These are phyloP conservation scores for Brassica juncea DNA, from an alignment of 345 rosid species.

Conservation along the genomic window DNA sequence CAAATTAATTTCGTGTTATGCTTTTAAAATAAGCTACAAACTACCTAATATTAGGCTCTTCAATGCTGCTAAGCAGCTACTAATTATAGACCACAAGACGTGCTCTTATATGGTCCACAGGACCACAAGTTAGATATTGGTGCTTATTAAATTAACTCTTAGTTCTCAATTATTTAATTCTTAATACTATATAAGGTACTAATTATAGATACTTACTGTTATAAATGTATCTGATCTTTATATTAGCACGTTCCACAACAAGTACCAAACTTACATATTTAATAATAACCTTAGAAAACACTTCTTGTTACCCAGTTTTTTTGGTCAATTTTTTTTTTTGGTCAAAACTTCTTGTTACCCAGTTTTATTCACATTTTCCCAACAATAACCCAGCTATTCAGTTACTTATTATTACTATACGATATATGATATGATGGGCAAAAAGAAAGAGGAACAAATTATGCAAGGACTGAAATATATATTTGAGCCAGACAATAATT, in stretches of 20 bases:
- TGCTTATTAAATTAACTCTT: constrained; percentile 27
- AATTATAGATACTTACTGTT: neutral
- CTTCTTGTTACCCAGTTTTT: neutral
- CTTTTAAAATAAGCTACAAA: constrained; percentile 16
- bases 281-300: neutral
- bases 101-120: constrained; percentile 50
- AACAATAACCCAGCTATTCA: neutral
- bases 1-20: neutral
- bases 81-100: constrained; percentile 42
- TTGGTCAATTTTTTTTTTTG: no score
- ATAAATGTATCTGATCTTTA: neutral
- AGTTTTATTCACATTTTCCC: neutral
- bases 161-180: constrained; percentile 38
- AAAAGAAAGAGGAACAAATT: neutral
- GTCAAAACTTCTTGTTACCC: neutral
- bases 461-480: neutral
- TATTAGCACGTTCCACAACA: neutral
- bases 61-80: constrained; percentile 32
- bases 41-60: constrained; percentile 21
- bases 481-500: no score
- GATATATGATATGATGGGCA: neutral
- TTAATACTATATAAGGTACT: neutral
- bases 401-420: neutral
- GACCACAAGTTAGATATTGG: constrained; percentile 49
- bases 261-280: neutral